These are phyloP conservation scores for Rhizopogon sp. DNA, from an alignment of 768 basidiomycete species.

Conservation along the genomic window DNA sequence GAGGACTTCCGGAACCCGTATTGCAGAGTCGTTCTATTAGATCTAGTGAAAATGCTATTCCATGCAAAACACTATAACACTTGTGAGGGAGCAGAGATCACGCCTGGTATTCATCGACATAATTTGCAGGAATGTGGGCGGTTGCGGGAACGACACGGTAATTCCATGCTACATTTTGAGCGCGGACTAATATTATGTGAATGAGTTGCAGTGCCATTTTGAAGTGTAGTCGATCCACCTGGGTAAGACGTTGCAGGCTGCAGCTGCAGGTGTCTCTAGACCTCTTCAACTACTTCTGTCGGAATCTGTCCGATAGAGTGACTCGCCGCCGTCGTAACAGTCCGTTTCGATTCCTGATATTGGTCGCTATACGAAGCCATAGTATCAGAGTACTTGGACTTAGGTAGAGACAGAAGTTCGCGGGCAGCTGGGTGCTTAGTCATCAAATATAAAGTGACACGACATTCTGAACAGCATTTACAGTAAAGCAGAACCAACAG, in stretches of 20 bases:
- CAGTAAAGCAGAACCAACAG: not conserved
- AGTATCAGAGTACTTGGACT: too few species aligned
- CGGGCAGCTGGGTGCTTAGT: not conserved
- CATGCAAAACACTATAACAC: slow-evolving; percentile 64
- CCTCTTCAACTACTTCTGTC: too few species aligned
- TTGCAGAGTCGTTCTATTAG: slow-evolving; percentile 85
- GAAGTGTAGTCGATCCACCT: slow-evolving; percentile 2
- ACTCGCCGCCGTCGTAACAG: too few species aligned
- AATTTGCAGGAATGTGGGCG: slow-evolving; percentile 82
- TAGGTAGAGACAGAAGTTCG: too few species aligned
- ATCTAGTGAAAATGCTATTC: slow-evolving; percentile 88
- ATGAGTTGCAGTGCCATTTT: slow-evolving; percentile 3
- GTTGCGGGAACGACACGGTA: slow-evolving; percentile 88
- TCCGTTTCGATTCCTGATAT: too few species aligned
- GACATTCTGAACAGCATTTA: too few species aligned
- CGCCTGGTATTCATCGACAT: slow-evolving; percentile 16
- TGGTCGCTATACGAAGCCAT: too few species aligned
- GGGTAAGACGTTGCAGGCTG: too few species aligned
- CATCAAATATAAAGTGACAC: too few species aligned
- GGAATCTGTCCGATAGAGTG: too few species aligned
- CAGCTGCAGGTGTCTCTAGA: too few species aligned
- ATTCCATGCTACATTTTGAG: slow-evolving; percentile 73
- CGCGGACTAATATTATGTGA: slow-evolving; percentile 60
- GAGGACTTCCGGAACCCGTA: slow-evolving; percentile 90
- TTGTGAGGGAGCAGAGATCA: not conserved